These are phyloP conservation scores for Irpex rosettiformis DNA, from an alignment of 1,284 basidiomycete species.

Conservation along the genomic window DNA sequence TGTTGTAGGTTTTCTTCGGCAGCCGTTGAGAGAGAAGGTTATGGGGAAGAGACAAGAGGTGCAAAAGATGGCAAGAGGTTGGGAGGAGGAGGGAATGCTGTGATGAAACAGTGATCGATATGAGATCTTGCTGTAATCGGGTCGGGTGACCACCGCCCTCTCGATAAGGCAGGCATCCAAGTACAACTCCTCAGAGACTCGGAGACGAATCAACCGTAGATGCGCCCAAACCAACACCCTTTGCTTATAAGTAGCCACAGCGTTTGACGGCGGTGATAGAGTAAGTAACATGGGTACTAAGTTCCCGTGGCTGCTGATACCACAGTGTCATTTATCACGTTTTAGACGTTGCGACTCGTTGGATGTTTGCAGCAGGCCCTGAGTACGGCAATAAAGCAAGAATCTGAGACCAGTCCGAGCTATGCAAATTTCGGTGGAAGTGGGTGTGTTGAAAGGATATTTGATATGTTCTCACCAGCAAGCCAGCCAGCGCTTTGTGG, in stretches of 20 bases:
- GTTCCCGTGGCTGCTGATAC: too few species aligned
- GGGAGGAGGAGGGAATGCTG: background rate
- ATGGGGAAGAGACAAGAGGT: conserved; percentile 2
- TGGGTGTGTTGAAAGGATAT: too few species aligned
- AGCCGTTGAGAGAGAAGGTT: background rate
- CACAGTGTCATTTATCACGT: too few species aligned
- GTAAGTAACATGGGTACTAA: too few species aligned
- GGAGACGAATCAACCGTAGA: background rate
- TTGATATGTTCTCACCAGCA: too few species aligned
- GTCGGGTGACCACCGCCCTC: background rate
- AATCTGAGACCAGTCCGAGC: too few species aligned
- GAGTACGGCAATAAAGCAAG: too few species aligned
- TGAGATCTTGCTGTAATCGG: conserved; percentile 5
- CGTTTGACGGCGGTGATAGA: background rate
- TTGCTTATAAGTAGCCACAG: background rate
- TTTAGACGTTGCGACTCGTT: too few species aligned
- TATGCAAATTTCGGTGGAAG: too few species aligned
- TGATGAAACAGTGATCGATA: conserved; percentile 13
- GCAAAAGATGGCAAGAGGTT: conserved; percentile 3
- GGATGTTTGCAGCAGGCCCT: too few species aligned
- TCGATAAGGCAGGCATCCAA: background rate
- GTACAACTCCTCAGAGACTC: background rate
- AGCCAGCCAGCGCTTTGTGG: too few species aligned
- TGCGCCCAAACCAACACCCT: too few species aligned
- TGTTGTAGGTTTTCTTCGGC: conserved; percentile 3